These are phyloP conservation scores for Fraxinus floribunda DNA, from an alignment of 305 asterid species.

Conservation along the genomic window DNA sequence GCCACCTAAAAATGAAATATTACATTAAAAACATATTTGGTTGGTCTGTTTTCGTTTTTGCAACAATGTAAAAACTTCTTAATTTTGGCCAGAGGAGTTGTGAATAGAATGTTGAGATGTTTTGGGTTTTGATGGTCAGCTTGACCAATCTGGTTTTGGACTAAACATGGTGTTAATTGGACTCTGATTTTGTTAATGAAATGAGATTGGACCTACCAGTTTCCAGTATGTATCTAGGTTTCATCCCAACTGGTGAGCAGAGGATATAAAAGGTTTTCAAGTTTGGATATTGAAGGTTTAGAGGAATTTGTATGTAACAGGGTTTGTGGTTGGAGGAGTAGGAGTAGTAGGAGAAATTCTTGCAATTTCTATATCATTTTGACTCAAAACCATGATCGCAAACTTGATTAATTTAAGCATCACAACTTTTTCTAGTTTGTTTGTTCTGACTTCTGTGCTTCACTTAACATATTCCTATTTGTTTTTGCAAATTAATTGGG, in stretches of 20 bases:
- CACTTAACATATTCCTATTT: background rate
- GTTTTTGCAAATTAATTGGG: background rate
- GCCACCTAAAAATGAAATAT: background rate
- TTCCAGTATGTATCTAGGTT: background rate
- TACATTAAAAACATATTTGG: background rate
- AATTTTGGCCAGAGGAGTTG: background rate
- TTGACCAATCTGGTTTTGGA: constrained; percentile 1
- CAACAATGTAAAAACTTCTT: background rate
- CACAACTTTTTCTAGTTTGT: background rate
- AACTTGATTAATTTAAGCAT: constrained; percentile 4
- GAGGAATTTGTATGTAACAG: background rate
- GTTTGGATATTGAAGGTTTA: background rate
- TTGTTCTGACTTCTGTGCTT: background rate
- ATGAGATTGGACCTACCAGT: background rate
- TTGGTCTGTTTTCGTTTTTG: background rate
- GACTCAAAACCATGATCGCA: background rate
- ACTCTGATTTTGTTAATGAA: background rate
- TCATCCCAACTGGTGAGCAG: background rate
- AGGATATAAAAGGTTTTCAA: background rate
- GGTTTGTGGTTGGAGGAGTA: background rate
- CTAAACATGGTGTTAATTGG: background rate
- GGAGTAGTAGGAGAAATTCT: background rate
- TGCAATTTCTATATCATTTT: background rate
- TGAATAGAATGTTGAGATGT: background rate
- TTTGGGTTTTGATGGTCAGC: background rate